These are phyloP conservation scores for Citrus mangshanensis DNA, from an alignment of 345 rosid species.

Conservation along the genomic window DNA sequence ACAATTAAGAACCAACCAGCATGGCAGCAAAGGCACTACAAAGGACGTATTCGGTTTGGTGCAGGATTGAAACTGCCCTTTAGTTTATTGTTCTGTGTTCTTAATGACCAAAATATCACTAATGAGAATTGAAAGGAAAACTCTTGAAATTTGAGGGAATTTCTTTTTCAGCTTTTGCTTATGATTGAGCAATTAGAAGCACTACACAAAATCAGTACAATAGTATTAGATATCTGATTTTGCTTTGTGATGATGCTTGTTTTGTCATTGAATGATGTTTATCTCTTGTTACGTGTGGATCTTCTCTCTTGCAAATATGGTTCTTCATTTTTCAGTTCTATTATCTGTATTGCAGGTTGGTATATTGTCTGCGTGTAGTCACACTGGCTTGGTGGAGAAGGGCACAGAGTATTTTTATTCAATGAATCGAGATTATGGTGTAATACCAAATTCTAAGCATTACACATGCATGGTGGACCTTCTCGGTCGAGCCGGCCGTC, in stretches of 20 bases:
- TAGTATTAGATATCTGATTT: neutral
- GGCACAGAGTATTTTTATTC: conserved; percentile 50
- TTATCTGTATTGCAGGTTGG: conserved; percentile 21
- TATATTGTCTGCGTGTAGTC: conserved; percentile 69
- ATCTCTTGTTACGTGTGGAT: neutral
- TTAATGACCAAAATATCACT: neutral
- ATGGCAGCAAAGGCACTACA: neutral
- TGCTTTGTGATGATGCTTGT: neutral
- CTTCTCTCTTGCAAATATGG: neutral
- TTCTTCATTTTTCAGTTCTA: neutral
- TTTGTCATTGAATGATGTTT: neutral
- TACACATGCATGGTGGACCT: conserved; percentile 76
- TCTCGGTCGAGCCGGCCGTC: conserved; percentile 67
- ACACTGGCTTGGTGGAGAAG: conserved; percentile 56
- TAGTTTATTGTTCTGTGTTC: neutral
- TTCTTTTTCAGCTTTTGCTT: neutral
- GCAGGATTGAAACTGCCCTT: neutral
- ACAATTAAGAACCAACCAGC: neutral
- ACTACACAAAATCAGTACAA: neutral
- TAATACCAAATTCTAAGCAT: conserved; percentile 54
- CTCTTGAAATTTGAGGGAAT: neutral
- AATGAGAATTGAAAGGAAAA: neutral
- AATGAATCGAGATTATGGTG: conserved; percentile 51
- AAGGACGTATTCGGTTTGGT: neutral
- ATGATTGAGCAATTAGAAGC: neutral